A percentile compares a stretch with the other conserved stretches of the same genome.
Evolutionary conservation across 768 basidiomycete genomes (phyloP).

Genomic region (Flagelloscypha sp.): DNA sequence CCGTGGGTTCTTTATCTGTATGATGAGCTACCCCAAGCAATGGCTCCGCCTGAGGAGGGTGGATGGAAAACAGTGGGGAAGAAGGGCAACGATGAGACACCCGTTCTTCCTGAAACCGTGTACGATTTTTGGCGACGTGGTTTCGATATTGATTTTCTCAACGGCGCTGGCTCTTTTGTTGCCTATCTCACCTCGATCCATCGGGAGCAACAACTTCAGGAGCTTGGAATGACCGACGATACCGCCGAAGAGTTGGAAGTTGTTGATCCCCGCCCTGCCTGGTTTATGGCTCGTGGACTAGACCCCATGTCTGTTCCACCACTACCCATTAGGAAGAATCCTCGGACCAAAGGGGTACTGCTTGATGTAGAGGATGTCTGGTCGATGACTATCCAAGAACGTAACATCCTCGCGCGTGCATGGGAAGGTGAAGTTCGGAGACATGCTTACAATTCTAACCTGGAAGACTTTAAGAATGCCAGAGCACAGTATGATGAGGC

Average conservation of each 20-base stretch:
- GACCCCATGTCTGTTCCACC: no score
- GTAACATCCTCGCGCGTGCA: constrained; percentile 30
- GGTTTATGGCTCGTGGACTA: no score
- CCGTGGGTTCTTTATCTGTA: no score
- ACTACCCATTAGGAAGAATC: no score
- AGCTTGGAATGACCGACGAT: no score
- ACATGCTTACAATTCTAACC: constrained; percentile 19
- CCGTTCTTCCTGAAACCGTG: constrained; percentile 11
- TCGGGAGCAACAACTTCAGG: no score
- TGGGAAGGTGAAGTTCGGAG: constrained; percentile 42
- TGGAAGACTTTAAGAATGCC: constrained; percentile 34
- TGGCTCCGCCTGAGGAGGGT: constrained; percentile 9
- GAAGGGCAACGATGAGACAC: constrained; percentile 4
- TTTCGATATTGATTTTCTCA: constrained; percentile 41
- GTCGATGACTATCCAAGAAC: constrained; percentile 45
- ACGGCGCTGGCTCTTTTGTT: no score
- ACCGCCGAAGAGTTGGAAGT: no score
- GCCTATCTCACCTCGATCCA: no score
- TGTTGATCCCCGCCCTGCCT: no score
- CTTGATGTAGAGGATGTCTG: constrained; percentile 36
- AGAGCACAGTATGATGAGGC: constrained; percentile 34
- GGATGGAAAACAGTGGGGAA: constrained; percentile 28
- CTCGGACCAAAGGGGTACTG: constrained; percentile 30
- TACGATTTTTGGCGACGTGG: constrained; percentile 47
- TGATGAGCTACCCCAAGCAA: constrained; percentile 7